Conservation (phyloP, 129 eudicot species). For the Lactuca sativa region DNA sequence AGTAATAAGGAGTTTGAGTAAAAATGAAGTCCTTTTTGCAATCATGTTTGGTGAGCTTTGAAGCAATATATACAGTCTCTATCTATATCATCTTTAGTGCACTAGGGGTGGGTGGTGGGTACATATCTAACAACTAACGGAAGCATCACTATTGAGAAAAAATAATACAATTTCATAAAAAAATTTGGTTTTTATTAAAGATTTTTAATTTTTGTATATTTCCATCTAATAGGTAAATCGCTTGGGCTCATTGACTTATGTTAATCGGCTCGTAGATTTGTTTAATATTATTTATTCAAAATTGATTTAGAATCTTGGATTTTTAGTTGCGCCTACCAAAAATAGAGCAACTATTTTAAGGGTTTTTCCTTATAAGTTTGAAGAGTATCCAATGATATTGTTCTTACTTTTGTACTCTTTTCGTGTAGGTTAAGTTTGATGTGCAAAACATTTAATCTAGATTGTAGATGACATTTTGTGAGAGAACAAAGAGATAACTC, state of each 20-base stretch:
- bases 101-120: constrained; percentile 35
- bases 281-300: too few relatives aligned
- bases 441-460: not conserved
- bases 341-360: not conserved
- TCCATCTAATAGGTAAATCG: too few relatives aligned
- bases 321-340: not conserved
- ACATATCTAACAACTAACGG: constrained; percentile 30
- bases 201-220: too few relatives aligned
- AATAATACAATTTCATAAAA: not conserved
- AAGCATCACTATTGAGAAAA: not conserved
- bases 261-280: not conserved
- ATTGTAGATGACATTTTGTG: not conserved
- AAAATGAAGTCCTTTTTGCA: constrained; percentile 50
- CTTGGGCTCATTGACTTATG: not conserved
- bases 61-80: constrained; percentile 55
- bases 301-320: not conserved
- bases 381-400: not conserved
- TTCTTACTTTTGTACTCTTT: not conserved
- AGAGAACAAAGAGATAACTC: not conserved
- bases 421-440: not conserved
- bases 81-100: constrained; percentile 26
- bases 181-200: too few relatives aligned
- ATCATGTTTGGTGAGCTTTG: constrained; percentile 51
- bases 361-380: not conserved
- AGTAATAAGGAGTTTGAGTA: constrained; percentile 49